Base-by-base conservation (phyloP, 1,284 basidiomycete species). In the Microbotryum violaceum region DNA sequence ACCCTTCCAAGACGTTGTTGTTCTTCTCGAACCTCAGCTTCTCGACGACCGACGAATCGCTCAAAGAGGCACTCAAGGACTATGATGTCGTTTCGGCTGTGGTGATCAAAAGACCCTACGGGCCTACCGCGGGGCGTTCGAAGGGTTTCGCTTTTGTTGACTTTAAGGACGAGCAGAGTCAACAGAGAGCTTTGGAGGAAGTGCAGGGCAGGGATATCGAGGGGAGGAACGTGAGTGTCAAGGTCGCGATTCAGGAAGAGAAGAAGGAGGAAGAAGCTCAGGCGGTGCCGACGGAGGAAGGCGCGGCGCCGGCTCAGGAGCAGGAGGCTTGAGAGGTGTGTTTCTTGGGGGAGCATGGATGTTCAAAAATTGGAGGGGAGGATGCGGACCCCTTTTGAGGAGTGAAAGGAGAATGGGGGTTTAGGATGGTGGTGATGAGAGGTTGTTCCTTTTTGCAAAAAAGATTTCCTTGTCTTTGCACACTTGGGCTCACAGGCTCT, bases 141-240 rank as follows among this genome's bases (percentile, higher is more conserved):
- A 93, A 92, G 78, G 91, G 91, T 64, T 96, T 91, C 75, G 92
- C 93, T 62, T 98, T 98, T 75, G 92, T 98, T 77, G 97, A 98
- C 83, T 98, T 82, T 73, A 88, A 90, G 74, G 80, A 78, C 52
- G 93, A 97, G 78, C 91, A 96, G 58, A 85, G 91, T 70, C 96
- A 96, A 51, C 85, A 87, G 75, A 81, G 80, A 74, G 96, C 96
- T 62, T 89, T 97, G 64, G 91, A 97, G 50, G 80, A 79, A 70
- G 85, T 97, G 67, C 87, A 98, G 77, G 94, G 97, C 72, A 82
- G 76, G 45, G 94, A 98, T 50, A 73, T 83, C 77, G 83, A 88
- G 60, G 90, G 91, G 76, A 87, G 85, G 80, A 93, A 91, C 79
- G 82, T 99, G 67, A 58, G 54, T n/a, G 51, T 71, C 49, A 71